Conservation (phyloP, 352 stramenopile genomes). For the Albugo laibachii region DNA sequence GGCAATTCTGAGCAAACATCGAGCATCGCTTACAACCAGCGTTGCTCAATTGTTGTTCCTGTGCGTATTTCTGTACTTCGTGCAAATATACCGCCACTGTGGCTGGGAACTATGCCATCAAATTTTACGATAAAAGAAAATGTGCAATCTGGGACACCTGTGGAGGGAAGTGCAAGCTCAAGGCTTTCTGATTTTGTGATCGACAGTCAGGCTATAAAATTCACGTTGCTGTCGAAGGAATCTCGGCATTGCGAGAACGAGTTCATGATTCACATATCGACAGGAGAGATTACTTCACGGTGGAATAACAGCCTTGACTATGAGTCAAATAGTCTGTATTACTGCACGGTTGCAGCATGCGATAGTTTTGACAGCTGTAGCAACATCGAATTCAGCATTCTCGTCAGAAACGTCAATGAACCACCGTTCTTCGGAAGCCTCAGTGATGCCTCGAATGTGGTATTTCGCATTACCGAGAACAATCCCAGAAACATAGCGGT, state of each 20-base stretch:
- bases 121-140: constrained; percentile 25
- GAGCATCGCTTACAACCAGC: not conserved
- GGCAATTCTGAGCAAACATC: not conserved
- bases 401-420: constrained; percentile 34
- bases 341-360: constrained; percentile 28
- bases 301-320: constrained; percentile 15
- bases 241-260: constrained; percentile 23
- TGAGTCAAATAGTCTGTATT: constrained; percentile 15
- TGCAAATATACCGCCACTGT: constrained; percentile 28
- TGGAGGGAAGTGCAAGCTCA: constrained; percentile 1
- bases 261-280: constrained; percentile 14
- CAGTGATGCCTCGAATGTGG: constrained; percentile 5
- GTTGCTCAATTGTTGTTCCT: constrained; percentile 9
- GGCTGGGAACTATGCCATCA: constrained; percentile 10
- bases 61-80: constrained; percentile 19
- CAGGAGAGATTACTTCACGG: constrained; percentile 15
- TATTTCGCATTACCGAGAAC: constrained; percentile 25
- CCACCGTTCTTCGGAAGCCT: constrained; percentile 13
- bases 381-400: constrained; percentile 17
- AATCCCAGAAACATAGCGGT: constrained; percentile 1
- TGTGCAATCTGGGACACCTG: constrained; percentile 9
- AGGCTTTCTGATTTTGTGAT: no score
- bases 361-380: constrained; percentile 29
- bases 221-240: constrained; percentile 28
- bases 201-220: constrained; percentile 9